These are phyloP conservation scores for Bipolaris oryzae DNA, from an alignment of 2,329 filamentous ascomycete genomes.

Conservation along the genomic window DNA sequence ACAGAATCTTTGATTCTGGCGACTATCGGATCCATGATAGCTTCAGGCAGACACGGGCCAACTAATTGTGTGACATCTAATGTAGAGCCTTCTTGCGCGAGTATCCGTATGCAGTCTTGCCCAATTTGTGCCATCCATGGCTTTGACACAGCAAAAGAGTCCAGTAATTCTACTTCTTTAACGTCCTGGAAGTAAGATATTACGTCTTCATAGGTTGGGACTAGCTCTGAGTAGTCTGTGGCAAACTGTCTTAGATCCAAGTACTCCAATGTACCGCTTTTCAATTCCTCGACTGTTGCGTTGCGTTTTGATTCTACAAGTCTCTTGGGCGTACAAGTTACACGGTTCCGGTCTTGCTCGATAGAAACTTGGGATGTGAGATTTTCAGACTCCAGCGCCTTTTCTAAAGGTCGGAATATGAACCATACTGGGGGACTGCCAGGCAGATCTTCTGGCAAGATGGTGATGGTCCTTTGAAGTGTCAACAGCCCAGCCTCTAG, in stretches of 20 bases:
- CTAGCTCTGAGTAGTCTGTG: constrained; percentile 23
- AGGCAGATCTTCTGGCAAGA: constrained; percentile 24
- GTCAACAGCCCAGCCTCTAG: not conserved
- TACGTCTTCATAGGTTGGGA: constrained; percentile 22
- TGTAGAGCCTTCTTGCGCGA: constrained; percentile 24
- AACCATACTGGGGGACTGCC: constrained; percentile 37
- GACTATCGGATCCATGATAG: constrained; percentile 12
- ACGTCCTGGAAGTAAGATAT: constrained; percentile 16
- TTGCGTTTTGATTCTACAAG: constrained; percentile 26
- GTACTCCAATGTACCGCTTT: constrained; percentile 27
- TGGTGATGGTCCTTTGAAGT: constrained; percentile 18
- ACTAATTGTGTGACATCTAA: constrained; percentile 27
- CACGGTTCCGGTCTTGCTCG: constrained; percentile 12
- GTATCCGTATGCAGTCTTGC: constrained; percentile 17
- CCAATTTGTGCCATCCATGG: constrained; percentile 27
- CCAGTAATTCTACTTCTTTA: constrained; percentile 19
- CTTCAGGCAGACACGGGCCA: constrained; percentile 17
- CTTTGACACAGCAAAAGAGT: constrained; percentile 32
- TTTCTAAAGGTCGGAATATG: constrained; percentile 19
- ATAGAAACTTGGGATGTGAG: constrained; percentile 24
- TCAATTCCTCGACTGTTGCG: constrained; percentile 22
- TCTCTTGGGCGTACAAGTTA: constrained; percentile 34
- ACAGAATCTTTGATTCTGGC: constrained; percentile 22
- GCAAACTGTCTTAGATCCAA: constrained; percentile 30
- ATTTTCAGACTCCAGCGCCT: constrained; percentile 10